Base-by-base conservation (phyloP, 805 yeast genomes). In the Candida taoyuanica region DNA sequence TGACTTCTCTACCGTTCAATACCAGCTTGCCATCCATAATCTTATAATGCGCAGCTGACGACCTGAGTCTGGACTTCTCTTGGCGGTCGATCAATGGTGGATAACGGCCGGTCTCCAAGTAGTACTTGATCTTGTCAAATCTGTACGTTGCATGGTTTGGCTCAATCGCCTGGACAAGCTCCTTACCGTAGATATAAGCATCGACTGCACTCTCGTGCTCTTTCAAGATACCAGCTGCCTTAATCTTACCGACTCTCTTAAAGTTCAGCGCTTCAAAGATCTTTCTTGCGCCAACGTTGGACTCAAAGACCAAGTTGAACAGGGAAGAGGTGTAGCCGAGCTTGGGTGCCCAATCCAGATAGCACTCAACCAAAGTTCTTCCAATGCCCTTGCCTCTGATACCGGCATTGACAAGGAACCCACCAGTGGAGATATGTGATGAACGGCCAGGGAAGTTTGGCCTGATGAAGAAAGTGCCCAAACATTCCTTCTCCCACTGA, bases 381-480 rank as follows among this genome's bases (percentile, higher is more conserved):
- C 98, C 98, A 19, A 93, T 85, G 5, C 97, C 96, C 57, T 84
- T 85, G 18, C 91, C 88, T 52, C 98, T 68, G 49, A 86, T 86
- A 47, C 95, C 95, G 4, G 95, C 93, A 60, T 91, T 88, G 3
- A 91, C 98, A 25, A 91, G 64, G 50, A 91, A 84, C 16, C 82
- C 81, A 2, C 86, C 95, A 0, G 95, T 85, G 51, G 95, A 88
- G n/a, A 93, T 81, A 56, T 91, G 97, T 0, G 95, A 78, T 15
- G 93, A 82, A 31, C 98, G 68, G 2, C 98, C 98, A 0, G 97
- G 96, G 56, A 81, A 91, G 52, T 86, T 84, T 3, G 97, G 93
- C 47, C 83, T 83, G 44, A 91, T 71, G 56, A 73, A 80, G 55
- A 91, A 88, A 2, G 89, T 74, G 1, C 98, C 98, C 33, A 93